Base-by-base conservation (phyloP, 495 filamentous ascomycete genomes). In the Neurospora hispaniola region DNA sequence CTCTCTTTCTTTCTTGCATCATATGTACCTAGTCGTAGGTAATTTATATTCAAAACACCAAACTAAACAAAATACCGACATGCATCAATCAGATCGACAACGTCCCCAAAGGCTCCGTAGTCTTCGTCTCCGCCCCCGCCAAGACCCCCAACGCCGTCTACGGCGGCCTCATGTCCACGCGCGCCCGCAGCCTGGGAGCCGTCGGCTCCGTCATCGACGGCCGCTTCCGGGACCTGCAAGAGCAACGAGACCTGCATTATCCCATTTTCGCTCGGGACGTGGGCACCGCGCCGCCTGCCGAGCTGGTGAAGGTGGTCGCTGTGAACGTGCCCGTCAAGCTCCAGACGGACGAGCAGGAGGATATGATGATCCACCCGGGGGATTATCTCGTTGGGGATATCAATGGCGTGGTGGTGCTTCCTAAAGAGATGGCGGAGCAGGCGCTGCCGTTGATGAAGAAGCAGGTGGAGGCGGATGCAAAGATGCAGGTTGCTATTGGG, bases 311-410 rank as follows among this genome's bases (percentile, higher is more conserved):
- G 73, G 85, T 86, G 3, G 79, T 79, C 27, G 84, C 79, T 35
- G 82, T 86, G 71, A 78, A 85, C 72, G 80, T 80, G 23, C 73
- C 82, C 0, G 81, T 85, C 31, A 80, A 80, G 73, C 71, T 83
- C 42, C 76, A 81, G 75, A 79, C 79, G 7, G 80, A 82, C 35
- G 81, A 80, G 69, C 83, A 86, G 69, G 82, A 86, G 69, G 82
- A 86, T 31, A 84, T 85, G 66, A 77, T 79, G 23, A 82, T 90
- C 42, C 75, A 80, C 2, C 88, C 88, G 0, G 88, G 86, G 0
- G 89, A 90, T 74, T 89, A 88, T 72, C 74, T 90, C 39, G 77
- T 90, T 20, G 88, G 81, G 0, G 88, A 90, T 70, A 59, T 84
- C 20, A 86, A 90, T 73, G 88, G 88, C 4, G 87, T 89, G 0